Evolutionary conservation across 331 rosid species (phyloP).

Genomic region (Spiraea crenata): DNA sequence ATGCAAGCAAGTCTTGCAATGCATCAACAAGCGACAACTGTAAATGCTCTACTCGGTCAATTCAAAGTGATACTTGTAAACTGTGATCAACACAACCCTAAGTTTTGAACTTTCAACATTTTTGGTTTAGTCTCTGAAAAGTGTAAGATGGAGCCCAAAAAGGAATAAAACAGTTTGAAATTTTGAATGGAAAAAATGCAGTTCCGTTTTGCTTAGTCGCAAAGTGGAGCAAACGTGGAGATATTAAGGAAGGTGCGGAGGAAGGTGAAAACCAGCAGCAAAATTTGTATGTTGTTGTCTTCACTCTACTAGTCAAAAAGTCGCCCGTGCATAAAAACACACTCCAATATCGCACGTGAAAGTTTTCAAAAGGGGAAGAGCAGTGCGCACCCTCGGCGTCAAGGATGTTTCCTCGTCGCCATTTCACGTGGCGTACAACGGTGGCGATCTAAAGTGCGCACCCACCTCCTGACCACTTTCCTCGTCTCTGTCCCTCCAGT

Average conservation of each 20-base stretch:
- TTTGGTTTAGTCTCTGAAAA: not conserved
- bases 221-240: slow-evolving; percentile 36
- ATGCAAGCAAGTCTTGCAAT: too few species aligned
- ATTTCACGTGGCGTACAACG: slow-evolving; percentile 4
- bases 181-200: not conserved
- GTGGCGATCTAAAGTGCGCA: slow-evolving; percentile 21
- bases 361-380: not conserved
- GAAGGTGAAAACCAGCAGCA: slow-evolving; percentile 30
- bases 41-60: too few species aligned
- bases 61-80: too few species aligned
- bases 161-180: not conserved
- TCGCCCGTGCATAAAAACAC: slow-evolving; percentile 9
- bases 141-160: not conserved
- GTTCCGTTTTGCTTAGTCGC: not conserved
- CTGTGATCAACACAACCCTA: too few species aligned
- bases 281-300: slow-evolving; percentile 9
- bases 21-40: too few species aligned
- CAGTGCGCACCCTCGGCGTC: slow-evolving; percentile 11
- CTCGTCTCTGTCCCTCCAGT: not conserved
- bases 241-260: slow-evolving; percentile 24
- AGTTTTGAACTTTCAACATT: too few species aligned
- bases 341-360: slow-evolving; percentile 26
- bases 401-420: slow-evolving; percentile 30
- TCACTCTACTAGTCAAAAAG: slow-evolving; percentile 25
- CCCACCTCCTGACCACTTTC: not conserved